phyloP scores from a whole-genome alignment of 441 rosid genomes.

The Brassica hybrid region DNA sequence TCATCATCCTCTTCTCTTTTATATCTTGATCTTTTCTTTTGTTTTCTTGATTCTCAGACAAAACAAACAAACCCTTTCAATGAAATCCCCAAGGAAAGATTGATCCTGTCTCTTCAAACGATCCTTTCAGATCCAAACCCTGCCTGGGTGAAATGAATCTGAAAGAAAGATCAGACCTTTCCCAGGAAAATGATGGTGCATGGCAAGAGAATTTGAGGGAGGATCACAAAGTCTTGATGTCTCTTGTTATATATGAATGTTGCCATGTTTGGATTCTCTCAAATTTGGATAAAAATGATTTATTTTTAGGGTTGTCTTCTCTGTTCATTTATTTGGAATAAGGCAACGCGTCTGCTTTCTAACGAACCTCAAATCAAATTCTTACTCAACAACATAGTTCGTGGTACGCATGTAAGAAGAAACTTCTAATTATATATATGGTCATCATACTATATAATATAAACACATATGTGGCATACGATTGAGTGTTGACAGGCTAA shows the following conservation, averaged over 20 bases:
- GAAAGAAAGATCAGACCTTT: no score
- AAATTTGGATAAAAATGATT: slow-evolving; percentile 18
- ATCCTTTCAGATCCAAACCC: slow-evolving; percentile 47
- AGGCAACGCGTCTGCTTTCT: slow-evolving; percentile 34
- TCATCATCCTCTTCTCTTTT: no score
- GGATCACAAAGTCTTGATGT: slow-evolving; percentile 38
- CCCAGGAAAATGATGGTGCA: slow-evolving; percentile 40
- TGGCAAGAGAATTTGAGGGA: slow-evolving; percentile 41
- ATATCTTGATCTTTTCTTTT: no score
- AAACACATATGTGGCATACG: slow-evolving; percentile 2
- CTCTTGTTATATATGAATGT: slow-evolving; percentile 39
- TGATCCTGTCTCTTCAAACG: slow-evolving; percentile 18
- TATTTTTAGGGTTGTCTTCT: slow-evolving; percentile 38
- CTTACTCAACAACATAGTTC: slow-evolving; percentile 33
- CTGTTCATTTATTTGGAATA: slow-evolving; percentile 32
- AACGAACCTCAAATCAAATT: slow-evolving; percentile 30
- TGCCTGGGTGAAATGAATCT: slow-evolving; percentile 34
- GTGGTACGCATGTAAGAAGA: slow-evolving; percentile 30
- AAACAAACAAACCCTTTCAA: slow-evolving; percentile 17
- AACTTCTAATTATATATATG: background rate
- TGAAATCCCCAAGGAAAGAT: slow-evolving; percentile 38
- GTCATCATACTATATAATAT: slow-evolving; percentile 26
- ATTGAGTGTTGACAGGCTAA: slow-evolving; percentile 5
- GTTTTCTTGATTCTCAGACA: no score
- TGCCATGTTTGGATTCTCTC: no score